Percentiles rank a stretch among this genome's conserved stretches.
phyloP scores from a whole-genome alignment of 345 rosid species.

The Linum trigynum region DNA sequence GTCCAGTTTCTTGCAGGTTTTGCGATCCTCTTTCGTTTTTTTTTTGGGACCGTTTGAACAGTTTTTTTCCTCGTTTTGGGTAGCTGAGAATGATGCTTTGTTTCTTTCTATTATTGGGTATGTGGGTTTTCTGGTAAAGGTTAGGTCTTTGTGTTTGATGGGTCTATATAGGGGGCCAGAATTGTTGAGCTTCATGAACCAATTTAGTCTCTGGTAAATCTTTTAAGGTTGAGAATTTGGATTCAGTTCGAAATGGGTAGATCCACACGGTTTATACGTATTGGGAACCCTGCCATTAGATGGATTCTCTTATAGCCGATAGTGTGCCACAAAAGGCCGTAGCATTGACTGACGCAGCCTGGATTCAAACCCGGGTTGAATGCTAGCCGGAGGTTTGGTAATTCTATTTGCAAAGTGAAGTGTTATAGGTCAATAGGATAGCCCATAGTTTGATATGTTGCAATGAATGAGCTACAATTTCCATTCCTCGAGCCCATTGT shows the following conservation, averaged over 20 bases:
- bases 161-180: neutral
- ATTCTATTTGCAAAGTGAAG: neutral
- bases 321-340: too few species aligned
- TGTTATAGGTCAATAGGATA: neutral
- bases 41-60: neutral
- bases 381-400: too few species aligned
- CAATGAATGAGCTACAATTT: neutral
- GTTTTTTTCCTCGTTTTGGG: neutral
- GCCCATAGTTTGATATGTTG: neutral
- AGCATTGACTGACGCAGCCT: too few species aligned
- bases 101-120: neutral
- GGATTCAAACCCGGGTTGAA: too few species aligned
- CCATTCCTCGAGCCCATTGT: neutral
- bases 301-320: too few species aligned
- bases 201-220: neutral
- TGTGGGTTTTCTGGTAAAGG: neutral
- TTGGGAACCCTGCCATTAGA: too few species aligned
- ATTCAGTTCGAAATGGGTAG: too few species aligned
- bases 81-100: neutral
- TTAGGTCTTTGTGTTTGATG: neutral
- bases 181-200: too few species aligned
- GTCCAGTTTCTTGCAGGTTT: conserved; percentile 53
- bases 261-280: too few species aligned
- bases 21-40: neutral
- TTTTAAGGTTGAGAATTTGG: too few species aligned